These are phyloP conservation scores for Ceratobasidium sp. DNA, from an alignment of 1,284 basidiomycete species.

Conservation along the genomic window DNA sequence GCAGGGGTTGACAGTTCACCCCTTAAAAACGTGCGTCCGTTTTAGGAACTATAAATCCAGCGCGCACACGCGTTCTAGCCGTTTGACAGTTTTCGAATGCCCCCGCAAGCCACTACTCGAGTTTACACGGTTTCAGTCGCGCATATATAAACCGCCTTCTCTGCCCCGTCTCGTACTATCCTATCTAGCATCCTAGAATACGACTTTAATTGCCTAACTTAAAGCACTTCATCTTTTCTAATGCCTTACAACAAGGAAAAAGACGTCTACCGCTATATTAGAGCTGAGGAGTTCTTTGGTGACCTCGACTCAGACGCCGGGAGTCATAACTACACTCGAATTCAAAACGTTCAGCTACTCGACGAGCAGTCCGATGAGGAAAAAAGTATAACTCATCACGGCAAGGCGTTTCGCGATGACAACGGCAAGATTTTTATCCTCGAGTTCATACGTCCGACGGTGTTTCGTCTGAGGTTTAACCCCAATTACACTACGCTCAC, in stretches of 20 bases:
- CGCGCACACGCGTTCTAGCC: too few species aligned
- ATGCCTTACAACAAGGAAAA: conserved; percentile 20
- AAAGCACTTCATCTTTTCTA: too few species aligned
- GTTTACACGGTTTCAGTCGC: too few species aligned
- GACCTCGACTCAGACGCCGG: conserved; percentile 1
- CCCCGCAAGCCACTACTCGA: too few species aligned
- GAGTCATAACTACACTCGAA: not conserved
- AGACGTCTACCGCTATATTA: conserved; percentile 15
- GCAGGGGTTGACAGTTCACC: too few species aligned
- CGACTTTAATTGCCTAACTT: too few species aligned
- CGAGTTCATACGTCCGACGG: conserved; percentile 28
- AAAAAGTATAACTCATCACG: conserved; percentile 3
- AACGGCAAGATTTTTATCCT: conserved; percentile 6
- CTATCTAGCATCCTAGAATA: too few species aligned
- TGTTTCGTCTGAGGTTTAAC: conserved; percentile 29
- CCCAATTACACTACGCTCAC: not conserved
- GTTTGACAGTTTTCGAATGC: too few species aligned
- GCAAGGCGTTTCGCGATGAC: conserved; percentile 3
- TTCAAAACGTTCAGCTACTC: not conserved
- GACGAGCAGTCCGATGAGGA: not conserved
- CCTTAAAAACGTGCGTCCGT: too few species aligned
- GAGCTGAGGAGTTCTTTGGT: conserved; percentile 9
- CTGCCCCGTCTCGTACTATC: too few species aligned
- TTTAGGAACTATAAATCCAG: too few species aligned
- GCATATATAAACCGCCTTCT: too few species aligned